Evolutionary conservation across 108 stramenopile species (phyloP).

Genomic region (Pseudonitzschia multiseries): DNA sequence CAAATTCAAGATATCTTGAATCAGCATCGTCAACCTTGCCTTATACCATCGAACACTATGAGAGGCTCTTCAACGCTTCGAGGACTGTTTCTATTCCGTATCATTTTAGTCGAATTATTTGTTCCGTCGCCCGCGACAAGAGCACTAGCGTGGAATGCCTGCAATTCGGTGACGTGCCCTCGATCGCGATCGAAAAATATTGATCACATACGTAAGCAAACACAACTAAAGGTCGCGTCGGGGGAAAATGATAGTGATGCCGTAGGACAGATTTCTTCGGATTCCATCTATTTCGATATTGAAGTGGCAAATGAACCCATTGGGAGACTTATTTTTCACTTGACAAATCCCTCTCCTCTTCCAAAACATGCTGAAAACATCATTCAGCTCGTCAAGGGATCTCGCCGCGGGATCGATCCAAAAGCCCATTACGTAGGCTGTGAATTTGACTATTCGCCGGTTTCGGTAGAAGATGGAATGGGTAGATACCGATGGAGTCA

Average conservation of each 20-base stretch:
- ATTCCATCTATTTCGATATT: constrained; percentile 56
- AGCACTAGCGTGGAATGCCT: not conserved
- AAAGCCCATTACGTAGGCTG: constrained; percentile 55
- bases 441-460: constrained; percentile 54
- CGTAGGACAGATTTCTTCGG: constrained; percentile 11
- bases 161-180: not conserved
- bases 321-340: constrained; percentile 53
- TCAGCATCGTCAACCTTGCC: too few species aligned
- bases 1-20: too few species aligned
- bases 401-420: constrained; percentile 50
- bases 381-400: constrained; percentile 41
- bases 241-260: not conserved
- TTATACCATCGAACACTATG: too few species aligned
- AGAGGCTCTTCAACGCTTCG: not conserved
- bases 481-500: constrained; percentile 71
- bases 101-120: not conserved
- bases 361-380: constrained; percentile 66
- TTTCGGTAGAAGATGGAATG: constrained; percentile 42
- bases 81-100: not conserved
- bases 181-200: not conserved
- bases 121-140: not conserved
- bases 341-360: constrained; percentile 48
- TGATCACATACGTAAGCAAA: not conserved
- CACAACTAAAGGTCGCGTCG: not conserved
- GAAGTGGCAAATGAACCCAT: constrained; percentile 36